Base-by-base conservation (phyloP, 805 yeast species). In the Alloascoidea africana region DNA sequence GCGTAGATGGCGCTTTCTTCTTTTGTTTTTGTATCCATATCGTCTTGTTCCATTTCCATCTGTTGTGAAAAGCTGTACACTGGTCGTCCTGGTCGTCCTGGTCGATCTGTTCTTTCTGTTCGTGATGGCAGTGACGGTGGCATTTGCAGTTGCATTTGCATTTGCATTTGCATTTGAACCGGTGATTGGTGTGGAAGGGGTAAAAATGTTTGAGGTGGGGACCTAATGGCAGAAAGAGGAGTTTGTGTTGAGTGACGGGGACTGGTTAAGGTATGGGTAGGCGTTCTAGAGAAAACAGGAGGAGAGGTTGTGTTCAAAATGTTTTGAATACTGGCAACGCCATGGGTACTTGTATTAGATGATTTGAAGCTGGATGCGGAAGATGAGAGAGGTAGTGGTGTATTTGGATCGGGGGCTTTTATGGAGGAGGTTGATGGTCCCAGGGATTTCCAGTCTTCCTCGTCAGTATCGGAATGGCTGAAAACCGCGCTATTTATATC, bases 371-470 rank as follows among this genome's bases (percentile, higher is more conserved):
- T 43, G 30, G n/a, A n/a, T n/a, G n/a, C 18, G 5, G 14, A 6
- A 36, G 8, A 11, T 19, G 16, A 4, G n/a, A 13, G n/a, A 37
- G 14, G n/a, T n/a, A 3, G 66, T n/a, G 46, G 38, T 17, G 49
- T 35, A 4, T 40, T 39, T 14, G 30, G 33, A 11, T 39, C 36
- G 35, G 38, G 35, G 38, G 39, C 39, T 33, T 52, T 46, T 42
- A 49, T 58, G 35, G 82, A 60, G 39, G 85, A 60, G 33, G 72
- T 62, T 30, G 70, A 77, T 0, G 96, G 86, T 1, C 96, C 96
- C 38, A 87, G 78, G 0, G 85, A 60, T 43, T 76, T 81, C 97
- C 97, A 89, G 56, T 89, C 97, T 56, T 89, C 97, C 52, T 89
- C 97, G 55, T 89, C 97, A 0, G 97, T 89, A 49, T 84, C 94